These are phyloP conservation scores for Malus asiatica DNA, from an alignment of 306 rosid genomes.

Conservation along the genomic window DNA sequence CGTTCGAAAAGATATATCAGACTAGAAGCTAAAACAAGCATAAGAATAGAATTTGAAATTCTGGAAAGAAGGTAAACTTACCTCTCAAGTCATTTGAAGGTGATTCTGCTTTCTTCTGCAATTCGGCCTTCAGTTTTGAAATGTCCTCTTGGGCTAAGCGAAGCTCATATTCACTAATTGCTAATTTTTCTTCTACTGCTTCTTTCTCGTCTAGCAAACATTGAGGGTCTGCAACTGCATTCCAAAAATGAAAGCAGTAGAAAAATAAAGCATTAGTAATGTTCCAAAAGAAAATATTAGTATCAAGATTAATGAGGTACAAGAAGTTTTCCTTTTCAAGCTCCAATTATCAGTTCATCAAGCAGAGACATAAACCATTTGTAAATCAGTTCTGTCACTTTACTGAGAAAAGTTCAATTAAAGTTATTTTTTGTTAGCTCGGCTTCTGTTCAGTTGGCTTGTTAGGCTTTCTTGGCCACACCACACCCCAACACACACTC, in stretches of 20 bases:
- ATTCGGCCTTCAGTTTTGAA: slow-evolving; percentile 47
- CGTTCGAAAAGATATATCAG: background rate
- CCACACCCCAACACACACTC: background rate
- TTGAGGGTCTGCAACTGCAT: slow-evolving; percentile 93
- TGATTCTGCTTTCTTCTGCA: slow-evolving; percentile 56
- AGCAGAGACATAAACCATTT: background rate
- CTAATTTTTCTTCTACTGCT: slow-evolving; percentile 68
- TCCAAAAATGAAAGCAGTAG: slow-evolving; percentile 21
- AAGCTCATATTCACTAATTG: slow-evolving; percentile 81
- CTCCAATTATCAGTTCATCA: background rate
- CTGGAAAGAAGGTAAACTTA: slow-evolving; percentile 22
- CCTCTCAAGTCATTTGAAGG: slow-evolving; percentile 40
- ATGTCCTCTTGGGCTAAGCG: slow-evolving; percentile 93
- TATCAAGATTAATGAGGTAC: background rate
- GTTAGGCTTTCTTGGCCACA: background rate
- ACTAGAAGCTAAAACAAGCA: slow-evolving; percentile 5
- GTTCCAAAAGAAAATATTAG: background rate
- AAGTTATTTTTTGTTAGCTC: background rate
- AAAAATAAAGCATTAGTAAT: slow-evolving; percentile 7
- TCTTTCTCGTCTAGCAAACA: slow-evolving; percentile 83
- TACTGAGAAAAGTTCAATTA: background rate
- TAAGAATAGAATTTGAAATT: background rate
- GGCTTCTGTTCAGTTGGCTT: background rate
- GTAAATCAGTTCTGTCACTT: background rate
- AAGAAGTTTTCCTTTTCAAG: background rate